Evolutionary conservation across 176 grass and related monocot genomes (phyloP), one percentile per base, ranked within the genome.

Genomic region (Cenchrus fungigraminus): DNA sequence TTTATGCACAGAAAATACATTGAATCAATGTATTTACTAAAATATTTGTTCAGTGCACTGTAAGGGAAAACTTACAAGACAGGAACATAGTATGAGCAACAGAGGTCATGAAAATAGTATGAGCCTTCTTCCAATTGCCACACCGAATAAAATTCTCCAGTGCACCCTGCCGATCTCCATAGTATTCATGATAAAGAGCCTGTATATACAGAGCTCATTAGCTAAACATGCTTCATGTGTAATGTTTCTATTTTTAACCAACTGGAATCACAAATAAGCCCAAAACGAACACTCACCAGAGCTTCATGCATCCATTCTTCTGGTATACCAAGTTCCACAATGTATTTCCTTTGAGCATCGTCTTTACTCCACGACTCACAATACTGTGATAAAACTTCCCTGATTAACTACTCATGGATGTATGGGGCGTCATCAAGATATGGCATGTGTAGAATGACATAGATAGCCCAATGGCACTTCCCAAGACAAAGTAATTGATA

Each of bases 281-380:
- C 68, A 47, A 83, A 91, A 61, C 57, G 31, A 85, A 15, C 1
- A 62, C 91, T 85, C 79, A 98, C 96, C 93, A 95, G 62, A 74
- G 96, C 74, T 82, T 98, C 96, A 44, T 95, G 81, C 90, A 94
- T 92, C 96, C 96, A 98, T 89, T 93, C 93, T 87, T 74, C 85
- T 78, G 96, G 93, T 69, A 95, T 83, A 83, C 93, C 93, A 86
- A 91, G 91, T 70, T 98, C 93, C 68, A 90, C 86, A 91, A 98
- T 91, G 82, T 91, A 98, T 64, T 90, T 61, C 40, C 80, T 87
- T 83, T 98, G 96, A 70, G 58, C 46, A 50, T 93, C 89, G 77
- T 95, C 87, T 63, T 78, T 86, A 79, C 89, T 94, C 96, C 96
- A 95, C 65, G 89, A 77, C 57, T 95, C 96, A 77, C 93, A 94